Base-by-base conservation (phyloP, 1,284 basidiomycete species). In the Tilletia indica region DNA sequence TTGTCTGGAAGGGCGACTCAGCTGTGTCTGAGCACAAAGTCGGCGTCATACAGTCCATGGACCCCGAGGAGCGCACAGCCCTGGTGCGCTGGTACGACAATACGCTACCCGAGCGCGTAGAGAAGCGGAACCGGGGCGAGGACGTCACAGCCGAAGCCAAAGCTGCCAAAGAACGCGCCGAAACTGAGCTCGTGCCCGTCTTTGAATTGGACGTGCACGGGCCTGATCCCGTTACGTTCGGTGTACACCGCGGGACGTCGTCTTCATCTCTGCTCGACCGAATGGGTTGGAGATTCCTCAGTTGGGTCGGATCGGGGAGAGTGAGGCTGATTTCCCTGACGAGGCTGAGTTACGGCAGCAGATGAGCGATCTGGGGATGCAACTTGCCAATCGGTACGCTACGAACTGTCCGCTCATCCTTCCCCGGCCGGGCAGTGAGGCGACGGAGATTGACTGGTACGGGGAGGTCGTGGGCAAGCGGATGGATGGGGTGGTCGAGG, bases 181-280 rank as follows among this genome's bases (percentile, higher is more conserved):
- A 84, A 61, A 85, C 86, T 70, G 91, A 93, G 83, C 87, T 90
- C 16, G 92, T 91, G 4, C 92, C 94, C 49, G 88, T 92, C 16
- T 88, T 97, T 45, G 94, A 97, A 85, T 89, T 97, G 68, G 93
- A 96, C 82, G 90, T 92, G 5, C 91, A 92, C 77, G 92, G 92
- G 1, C 77, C 81, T 8, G 80, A 79, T 47, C 73, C 76, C 66
- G 71, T 74, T 63, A 75, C 70, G n/a, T 89, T 92, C 68, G 92
- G 92, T 47, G 90, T 95, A 36, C 89, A 90, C 66, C 88, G 92
- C 31, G 92, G 93, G 92, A 95, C 79, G 89, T 90, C 72, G 93
- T 97, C 19, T 90, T 97, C 83, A 85, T 85, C 8, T 87, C 87
- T 74, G 89, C 88, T 21, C 86, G 86, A 39, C 89, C 88, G 16